Evolutionary conservation across 2,329 filamentous ascomycete species (phyloP), one percentile per base, ranked within the genome.

Genomic region (Neoscytalidium dimidiatum): DNA sequence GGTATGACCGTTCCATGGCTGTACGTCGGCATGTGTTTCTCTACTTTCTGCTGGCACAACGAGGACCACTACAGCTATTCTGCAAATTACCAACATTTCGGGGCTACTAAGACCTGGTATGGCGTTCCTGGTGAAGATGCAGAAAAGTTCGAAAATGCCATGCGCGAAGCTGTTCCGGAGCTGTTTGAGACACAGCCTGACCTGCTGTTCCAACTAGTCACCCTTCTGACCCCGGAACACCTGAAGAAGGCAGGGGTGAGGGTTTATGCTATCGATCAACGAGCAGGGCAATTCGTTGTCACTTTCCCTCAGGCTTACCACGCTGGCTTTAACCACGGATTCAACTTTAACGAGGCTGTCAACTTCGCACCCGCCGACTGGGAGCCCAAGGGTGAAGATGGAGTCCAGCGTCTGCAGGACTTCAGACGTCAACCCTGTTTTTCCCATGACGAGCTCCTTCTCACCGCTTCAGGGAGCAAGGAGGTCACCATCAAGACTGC

Each of bases 1-100:
- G 95, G 95, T 41, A 99, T 99, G 95, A 99, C 95, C 0, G 94
- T 99, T 7, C 95, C 95, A 0, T 99, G 95, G 95, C 88, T 99
- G 3, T 99, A 99, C 74, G 95, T 99, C 3, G 95, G 95, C 67
- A 99, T 99, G 95, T 96, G 96, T 43, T 99, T 99, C 76, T 99
- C 95, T 0, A 98, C 95, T 0, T 99, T 99, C 74, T 99, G 95
- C 78, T 99, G 95, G 95, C 95, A 99, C 76, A 97, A 97, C 68
- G 95, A 99, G 74, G 95, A 99, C 73, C 95, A 99, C 74, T 97
- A 97, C 75, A 90, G 95, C 1, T 99, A 98, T 75, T 99, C 95
- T 0, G 91, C 95, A 61, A 99, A 99, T 70, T 99, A 98, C 72
- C 95, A 99, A 76, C 95, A 99, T 72, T 96, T 99, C 72, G 95